Conservation (phyloP, 108 stramenopile genomes). For the Aurantiochytrium sp. region DNA sequence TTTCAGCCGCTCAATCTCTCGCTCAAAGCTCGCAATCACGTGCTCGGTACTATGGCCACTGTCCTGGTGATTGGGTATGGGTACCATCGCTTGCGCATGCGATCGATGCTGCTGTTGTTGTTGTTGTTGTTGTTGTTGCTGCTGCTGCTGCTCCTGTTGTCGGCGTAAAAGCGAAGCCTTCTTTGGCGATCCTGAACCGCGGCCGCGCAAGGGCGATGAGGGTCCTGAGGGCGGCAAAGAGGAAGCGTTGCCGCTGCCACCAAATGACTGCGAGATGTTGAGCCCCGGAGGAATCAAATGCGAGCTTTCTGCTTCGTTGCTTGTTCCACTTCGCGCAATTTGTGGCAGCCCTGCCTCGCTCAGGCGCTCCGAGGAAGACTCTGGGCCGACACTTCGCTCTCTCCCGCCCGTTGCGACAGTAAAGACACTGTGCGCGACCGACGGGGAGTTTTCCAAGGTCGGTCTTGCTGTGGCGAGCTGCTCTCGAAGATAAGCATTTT, state of each 20-base stretch:
- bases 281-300: not conserved
- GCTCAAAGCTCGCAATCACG: conserved; percentile 15
- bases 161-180: not conserved
- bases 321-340: not conserved
- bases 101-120: too few species aligned
- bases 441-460: not conserved
- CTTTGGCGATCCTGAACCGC: not conserved
- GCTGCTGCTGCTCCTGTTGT: not conserved
- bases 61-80: not conserved
- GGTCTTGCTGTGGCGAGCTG: not conserved
- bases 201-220: not conserved
- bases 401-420: not conserved
- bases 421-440: not conserved
- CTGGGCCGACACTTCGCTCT: not conserved
- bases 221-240: not conserved
- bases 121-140: not conserved
- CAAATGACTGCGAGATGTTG: not conserved
- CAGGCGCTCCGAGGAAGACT: not conserved
- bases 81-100: not conserved
- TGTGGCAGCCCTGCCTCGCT: not conserved
- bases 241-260: not conserved
- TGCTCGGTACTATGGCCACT: not conserved
- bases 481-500: conserved; percentile 27
- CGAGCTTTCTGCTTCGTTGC: not conserved
- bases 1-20: conserved; percentile 27